Conservation (phyloP, 768 basidiomycete species). For the Russula virescens region DNA sequence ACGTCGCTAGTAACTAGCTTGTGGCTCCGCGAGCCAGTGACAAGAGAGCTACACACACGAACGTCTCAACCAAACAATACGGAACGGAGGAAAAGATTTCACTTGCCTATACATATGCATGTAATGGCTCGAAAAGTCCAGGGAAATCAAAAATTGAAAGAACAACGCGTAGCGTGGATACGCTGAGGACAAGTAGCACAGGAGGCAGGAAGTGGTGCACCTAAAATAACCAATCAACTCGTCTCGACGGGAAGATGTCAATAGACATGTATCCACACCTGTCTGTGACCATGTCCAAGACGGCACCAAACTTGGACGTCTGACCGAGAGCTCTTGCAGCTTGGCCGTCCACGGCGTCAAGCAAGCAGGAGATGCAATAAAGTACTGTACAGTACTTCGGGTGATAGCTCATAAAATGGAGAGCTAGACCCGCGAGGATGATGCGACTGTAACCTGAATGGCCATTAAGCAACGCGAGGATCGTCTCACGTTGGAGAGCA, state of each 20-base stretch:
- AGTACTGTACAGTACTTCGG: conserved; percentile 87
- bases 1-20: conserved; percentile 91
- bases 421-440: conserved; percentile 80
- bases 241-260: background rate
- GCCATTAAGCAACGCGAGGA: conserved; percentile 1
- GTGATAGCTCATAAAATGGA: conserved; percentile 93
- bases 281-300: conserved; percentile 99
- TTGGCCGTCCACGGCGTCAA: conserved; percentile 94
- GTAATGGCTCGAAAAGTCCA: conserved; percentile 98
- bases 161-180: conserved; percentile 80
- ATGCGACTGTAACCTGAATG: conserved; percentile 80
- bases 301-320: conserved; percentile 94
- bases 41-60: conserved; percentile 65
- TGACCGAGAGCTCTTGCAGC: conserved; percentile 85
- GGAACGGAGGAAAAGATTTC: background rate
- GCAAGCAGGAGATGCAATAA: conserved; percentile 84
- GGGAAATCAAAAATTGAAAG: conserved; percentile 93
- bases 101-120: conserved; percentile 99
- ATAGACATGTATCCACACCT: conserved; percentile 49
- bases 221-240: conserved; percentile 35
- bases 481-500: conserved; percentile 3
- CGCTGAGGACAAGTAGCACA: conserved; percentile 88
- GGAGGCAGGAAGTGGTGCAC: conserved; percentile 91
- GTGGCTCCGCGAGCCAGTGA: conserved; percentile 89
- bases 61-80: conserved; percentile 6